phyloP scores from a whole-genome alignment of 2,329 filamentous ascomycete genomes.

The Chaetomium sp. region DNA sequence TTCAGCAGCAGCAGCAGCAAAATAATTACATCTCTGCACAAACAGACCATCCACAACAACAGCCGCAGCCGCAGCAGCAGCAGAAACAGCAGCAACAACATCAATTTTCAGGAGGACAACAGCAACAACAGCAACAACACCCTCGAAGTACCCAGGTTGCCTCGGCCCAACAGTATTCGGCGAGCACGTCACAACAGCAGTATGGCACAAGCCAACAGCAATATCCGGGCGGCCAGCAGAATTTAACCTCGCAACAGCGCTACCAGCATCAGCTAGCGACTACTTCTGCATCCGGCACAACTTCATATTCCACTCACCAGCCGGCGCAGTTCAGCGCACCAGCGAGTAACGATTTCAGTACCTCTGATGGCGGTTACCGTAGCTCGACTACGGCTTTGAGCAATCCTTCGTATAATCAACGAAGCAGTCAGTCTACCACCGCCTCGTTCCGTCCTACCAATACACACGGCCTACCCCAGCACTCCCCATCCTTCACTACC shows the following conservation, averaged over 20 bases:
- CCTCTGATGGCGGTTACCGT: conserved; percentile 35
- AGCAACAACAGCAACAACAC: conserved; percentile 27
- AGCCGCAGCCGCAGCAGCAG: conserved; percentile 30
- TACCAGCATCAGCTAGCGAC: conserved; percentile 36
- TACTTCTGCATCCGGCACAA: conserved; percentile 29
- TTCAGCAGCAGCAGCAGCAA: conserved; percentile 30
- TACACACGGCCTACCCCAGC: conserved; percentile 31
- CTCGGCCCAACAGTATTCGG: conserved; percentile 30
- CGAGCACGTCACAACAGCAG: conserved; percentile 29
- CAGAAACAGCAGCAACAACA: conserved; percentile 29
- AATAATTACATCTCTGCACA: conserved; percentile 25
- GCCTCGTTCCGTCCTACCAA: conserved; percentile 29
- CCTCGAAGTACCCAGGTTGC: conserved; percentile 29
- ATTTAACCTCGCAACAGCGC: conserved; percentile 34
- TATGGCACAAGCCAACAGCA: conserved; percentile 32
- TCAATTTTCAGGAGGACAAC: conserved; percentile 13
- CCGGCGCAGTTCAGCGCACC: conserved; percentile 37
- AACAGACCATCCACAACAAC: conserved; percentile 34
- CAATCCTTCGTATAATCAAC: conserved; percentile 33
- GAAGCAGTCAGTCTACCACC: conserved; percentile 29
- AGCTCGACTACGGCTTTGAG: conserved; percentile 28
- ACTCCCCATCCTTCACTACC: conserved; percentile 27
- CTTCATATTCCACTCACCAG: conserved; percentile 35
- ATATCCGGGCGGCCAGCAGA: conserved; percentile 31
- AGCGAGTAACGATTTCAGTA: conserved; percentile 30